phyloP scores from a whole-genome alignment of 2,329 filamentous ascomycete species.

The Cytospora paraplurivora region DNA sequence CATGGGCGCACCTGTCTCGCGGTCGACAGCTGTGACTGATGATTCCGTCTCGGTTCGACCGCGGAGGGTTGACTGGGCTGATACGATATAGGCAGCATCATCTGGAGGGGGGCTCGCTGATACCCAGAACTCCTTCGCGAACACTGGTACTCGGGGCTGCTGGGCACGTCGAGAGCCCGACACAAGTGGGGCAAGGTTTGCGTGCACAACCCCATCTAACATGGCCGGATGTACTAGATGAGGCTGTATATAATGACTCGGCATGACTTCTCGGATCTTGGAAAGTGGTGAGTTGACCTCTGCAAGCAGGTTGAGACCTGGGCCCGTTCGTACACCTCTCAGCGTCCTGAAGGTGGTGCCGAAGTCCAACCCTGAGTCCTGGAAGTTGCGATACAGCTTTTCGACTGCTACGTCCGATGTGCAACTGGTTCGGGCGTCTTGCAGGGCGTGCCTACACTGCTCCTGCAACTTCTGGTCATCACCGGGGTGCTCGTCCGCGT shows the following conservation, averaged over 20 bases:
- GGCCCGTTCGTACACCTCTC: slow-evolving; percentile 21
- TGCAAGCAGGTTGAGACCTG: slow-evolving; percentile 18
- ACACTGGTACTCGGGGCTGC: slow-evolving; percentile 24
- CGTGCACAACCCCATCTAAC: slow-evolving; percentile 24
- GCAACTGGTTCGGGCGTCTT: background rate
- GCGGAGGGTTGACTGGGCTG: slow-evolving; percentile 18
- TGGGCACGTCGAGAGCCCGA: slow-evolving; percentile 2
- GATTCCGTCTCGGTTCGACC: slow-evolving; percentile 27
- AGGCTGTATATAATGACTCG: slow-evolving; percentile 30
- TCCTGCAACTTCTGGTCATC: slow-evolving; percentile 10
- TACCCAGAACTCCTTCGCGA: slow-evolving; percentile 24
- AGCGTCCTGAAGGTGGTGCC: slow-evolving; percentile 30
- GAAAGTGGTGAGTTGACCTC: slow-evolving; percentile 18
- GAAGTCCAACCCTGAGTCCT: slow-evolving; percentile 29
- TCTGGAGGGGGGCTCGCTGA: slow-evolving; percentile 13
- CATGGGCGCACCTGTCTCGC: slow-evolving; percentile 24
- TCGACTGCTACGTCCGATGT: slow-evolving; percentile 20
- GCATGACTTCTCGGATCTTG: slow-evolving; percentile 30
- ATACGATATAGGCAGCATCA: slow-evolving; percentile 31
- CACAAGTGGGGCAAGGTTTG: slow-evolving; percentile 20
- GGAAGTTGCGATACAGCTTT: slow-evolving; percentile 28
- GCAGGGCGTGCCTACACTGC: background rate
- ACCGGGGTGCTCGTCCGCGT: background rate
- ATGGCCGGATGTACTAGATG: slow-evolving; percentile 24
- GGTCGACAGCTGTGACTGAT: slow-evolving; percentile 28